Conservation (phyloP, 352 stramenopile genomes). For the Albugo candida region DNA sequence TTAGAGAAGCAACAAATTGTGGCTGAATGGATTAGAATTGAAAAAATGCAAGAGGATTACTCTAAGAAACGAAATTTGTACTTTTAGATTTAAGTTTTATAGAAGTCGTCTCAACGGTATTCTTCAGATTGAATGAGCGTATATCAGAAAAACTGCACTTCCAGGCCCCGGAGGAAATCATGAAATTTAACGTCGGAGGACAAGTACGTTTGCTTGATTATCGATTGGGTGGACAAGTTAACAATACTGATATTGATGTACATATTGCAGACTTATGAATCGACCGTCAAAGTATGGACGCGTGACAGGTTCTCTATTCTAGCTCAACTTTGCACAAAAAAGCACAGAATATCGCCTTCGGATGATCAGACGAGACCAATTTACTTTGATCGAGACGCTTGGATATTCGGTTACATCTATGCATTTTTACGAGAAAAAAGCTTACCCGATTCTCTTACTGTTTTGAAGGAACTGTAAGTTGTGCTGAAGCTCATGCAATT, state of each 20-base stretch:
- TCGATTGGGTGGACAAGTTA: neutral
- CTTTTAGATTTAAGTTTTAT: neutral
- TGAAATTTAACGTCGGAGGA: constrained; percentile 53
- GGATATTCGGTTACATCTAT: constrained; percentile 53
- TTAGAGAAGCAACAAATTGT: constrained; percentile 63
- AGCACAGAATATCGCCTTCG: constrained; percentile 27
- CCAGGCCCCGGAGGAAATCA: constrained; percentile 20
- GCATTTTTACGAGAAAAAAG: too few species aligned
- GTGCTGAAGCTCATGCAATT: too few species aligned
- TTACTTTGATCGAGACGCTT: constrained; percentile 57
- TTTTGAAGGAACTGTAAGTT: constrained; percentile 36
- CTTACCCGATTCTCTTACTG: too few species aligned
- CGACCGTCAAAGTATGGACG: constrained; percentile 46
- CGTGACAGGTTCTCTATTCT: constrained; percentile 64
- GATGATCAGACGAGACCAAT: constrained; percentile 27
- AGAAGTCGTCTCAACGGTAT: neutral
- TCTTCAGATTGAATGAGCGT: constrained; percentile 33
- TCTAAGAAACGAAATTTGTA: constrained; percentile 40
- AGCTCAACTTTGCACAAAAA: constrained; percentile 48
- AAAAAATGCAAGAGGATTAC: constrained; percentile 45
- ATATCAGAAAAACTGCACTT: constrained; percentile 15
- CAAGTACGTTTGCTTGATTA: constrained; percentile 11
- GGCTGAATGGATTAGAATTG: constrained; percentile 40
- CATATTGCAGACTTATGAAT: constrained; percentile 31
- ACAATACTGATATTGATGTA: neutral